These are phyloP conservation scores for Strobilomyces dryophilus DNA, from an alignment of 768 basidiomycete genomes.

Conservation along the genomic window DNA sequence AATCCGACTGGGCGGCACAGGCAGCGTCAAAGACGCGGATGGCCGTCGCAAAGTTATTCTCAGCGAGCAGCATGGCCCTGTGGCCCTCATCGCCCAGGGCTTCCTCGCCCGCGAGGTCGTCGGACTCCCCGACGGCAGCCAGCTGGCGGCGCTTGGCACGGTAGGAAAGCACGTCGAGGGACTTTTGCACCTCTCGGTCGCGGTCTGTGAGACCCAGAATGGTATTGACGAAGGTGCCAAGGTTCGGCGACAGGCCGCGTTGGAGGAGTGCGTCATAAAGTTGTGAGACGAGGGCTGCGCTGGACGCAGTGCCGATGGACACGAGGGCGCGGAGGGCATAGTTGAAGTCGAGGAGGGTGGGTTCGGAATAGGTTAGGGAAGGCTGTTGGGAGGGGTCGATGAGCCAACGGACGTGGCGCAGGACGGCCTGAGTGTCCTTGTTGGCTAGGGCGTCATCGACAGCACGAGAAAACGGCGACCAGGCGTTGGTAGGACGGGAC, in stretches of 20 bases:
- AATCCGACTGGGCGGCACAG: conserved; percentile 26
- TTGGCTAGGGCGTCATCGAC: conserved; percentile 18
- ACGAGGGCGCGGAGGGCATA: conserved; percentile 48
- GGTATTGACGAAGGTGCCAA: conserved; percentile 55
- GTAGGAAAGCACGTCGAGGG: conserved; percentile 41
- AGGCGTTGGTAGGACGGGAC: conserved; percentile 21
- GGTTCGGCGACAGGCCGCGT: conserved; percentile 56
- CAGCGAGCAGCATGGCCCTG: conserved; percentile 45
- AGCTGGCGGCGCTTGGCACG: conserved; percentile 35
- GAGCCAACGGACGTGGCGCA: conserved; percentile 25
- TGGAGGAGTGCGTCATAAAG: conserved; percentile 72
- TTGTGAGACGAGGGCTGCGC: conserved; percentile 56
- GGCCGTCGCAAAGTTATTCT: conserved; percentile 69
- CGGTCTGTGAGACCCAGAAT: conserved; percentile 62
- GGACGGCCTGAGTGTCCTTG: conserved; percentile 5
- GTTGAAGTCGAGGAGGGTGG: conserved; percentile 57
- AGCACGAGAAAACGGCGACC: conserved; percentile 20
- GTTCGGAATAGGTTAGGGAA: conserved; percentile 20
- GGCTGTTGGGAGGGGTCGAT: conserved; percentile 33
- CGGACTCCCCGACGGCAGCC: background rate
- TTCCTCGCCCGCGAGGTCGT: conserved; percentile 11
- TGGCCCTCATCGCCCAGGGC: conserved; percentile 28
- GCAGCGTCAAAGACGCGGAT: conserved; percentile 69
- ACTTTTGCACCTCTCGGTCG: conserved; percentile 56
- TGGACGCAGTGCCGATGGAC: conserved; percentile 35